These are phyloP conservation scores for Myriosclerotinia curreyana DNA, from an alignment of 2,329 filamentous ascomycete species.

Conservation along the genomic window DNA sequence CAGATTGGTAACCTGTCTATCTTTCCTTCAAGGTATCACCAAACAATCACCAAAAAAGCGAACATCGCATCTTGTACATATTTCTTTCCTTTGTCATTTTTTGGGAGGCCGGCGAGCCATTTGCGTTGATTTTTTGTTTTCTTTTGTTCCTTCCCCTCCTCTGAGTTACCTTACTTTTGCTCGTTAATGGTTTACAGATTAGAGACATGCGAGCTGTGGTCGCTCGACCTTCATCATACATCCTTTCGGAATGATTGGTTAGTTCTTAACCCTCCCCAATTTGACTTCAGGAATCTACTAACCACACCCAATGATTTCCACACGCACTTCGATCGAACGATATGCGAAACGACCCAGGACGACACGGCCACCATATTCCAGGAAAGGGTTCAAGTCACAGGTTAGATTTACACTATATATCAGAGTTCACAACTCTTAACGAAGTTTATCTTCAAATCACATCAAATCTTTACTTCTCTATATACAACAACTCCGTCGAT, in stretches of 20 bases:
- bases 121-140: background rate
- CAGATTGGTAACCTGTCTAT: conserved; percentile 19
- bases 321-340: background rate
- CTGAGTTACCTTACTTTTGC: background rate
- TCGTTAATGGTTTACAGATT: conserved; percentile 21
- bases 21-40: conserved; percentile 17
- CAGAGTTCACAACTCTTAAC: conserved; percentile 14
- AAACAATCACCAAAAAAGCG: conserved; percentile 23
- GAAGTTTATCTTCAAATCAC: background rate
- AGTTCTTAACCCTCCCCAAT: background rate
- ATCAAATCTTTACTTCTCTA: background rate
- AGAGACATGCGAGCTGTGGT: conserved; percentile 18
- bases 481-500: conserved; percentile 2
- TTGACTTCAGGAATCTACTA: background rate
- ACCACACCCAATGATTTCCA: background rate
- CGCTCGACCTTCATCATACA: background rate
- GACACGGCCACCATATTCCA: conserved; percentile 13
- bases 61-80: conserved; percentile 20
- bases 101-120: background rate
- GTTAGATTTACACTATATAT: conserved; percentile 8
- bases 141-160: background rate
- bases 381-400: conserved; percentile 19
- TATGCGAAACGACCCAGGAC: background rate
- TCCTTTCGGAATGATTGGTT: background rate
- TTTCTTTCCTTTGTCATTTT: conserved; percentile 9